A percentile compares a stretch with the other conserved stretches of the same genome.
Evolutionary conservation across 441 rosid species (phyloP).

Genomic region (Erodium trifolium): DNA sequence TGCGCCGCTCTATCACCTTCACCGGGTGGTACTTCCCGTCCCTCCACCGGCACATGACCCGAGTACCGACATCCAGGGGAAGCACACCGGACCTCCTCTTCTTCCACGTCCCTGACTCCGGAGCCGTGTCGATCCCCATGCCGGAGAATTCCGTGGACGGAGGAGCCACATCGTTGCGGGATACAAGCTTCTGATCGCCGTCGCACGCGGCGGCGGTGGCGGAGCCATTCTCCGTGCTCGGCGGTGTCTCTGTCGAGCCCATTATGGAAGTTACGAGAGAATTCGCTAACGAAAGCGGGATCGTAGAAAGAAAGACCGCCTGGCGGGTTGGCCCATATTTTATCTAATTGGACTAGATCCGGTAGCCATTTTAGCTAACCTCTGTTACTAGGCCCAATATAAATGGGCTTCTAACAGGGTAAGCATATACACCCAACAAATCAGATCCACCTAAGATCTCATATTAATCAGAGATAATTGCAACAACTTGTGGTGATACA

Average conservation of each 20-base stretch:
- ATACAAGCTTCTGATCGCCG: slow-evolving; percentile 27
- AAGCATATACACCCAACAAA: too few species aligned
- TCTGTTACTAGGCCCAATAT: too few species aligned
- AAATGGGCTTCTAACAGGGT: too few species aligned
- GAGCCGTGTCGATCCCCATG: slow-evolving; percentile 12
- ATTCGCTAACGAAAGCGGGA: background rate
- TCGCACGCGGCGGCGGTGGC: slow-evolving; percentile 16
- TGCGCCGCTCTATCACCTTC: slow-evolving; percentile 92
- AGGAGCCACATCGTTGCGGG: slow-evolving; percentile 10
- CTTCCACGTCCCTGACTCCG: slow-evolving; percentile 37
- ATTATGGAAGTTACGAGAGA: slow-evolving; percentile 20
- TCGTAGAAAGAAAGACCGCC: background rate
- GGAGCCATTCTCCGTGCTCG: slow-evolving; percentile 32
- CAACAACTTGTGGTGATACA: too few species aligned
- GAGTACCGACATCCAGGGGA: slow-evolving; percentile 92
- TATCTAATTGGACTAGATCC: background rate
- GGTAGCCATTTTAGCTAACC: background rate
- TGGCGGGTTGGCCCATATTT: background rate
- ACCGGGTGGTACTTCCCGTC: slow-evolving; percentile 93
- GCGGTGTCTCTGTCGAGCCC: slow-evolving; percentile 72
- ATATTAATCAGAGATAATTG: too few species aligned
- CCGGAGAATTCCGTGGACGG: slow-evolving; percentile 19
- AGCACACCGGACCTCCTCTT: slow-evolving; percentile 57
- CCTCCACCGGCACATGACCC: slow-evolving; percentile 95
- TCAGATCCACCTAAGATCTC: too few species aligned